Conservation (phyloP, 768 basidiomycete genomes). For the Pleurotus salmoneostramineus region DNA sequence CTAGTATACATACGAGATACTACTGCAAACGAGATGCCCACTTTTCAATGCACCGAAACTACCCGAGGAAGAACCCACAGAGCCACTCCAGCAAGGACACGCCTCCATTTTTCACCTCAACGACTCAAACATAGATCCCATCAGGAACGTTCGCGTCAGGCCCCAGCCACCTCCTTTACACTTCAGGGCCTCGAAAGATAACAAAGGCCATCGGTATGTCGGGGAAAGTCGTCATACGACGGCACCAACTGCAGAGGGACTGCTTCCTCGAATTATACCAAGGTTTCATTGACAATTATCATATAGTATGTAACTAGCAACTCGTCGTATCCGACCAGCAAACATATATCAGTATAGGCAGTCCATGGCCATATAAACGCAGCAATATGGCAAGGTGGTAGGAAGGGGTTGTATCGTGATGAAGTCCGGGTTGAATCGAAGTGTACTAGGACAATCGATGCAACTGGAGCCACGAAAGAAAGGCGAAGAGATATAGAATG, state of each 20-base stretch:
- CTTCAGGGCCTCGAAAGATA: too few species aligned
- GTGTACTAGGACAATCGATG: background rate
- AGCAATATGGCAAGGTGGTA: background rate
- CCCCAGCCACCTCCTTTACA: too few species aligned
- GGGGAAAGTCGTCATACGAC: too few species aligned
- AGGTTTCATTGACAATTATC: background rate
- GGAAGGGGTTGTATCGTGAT: background rate
- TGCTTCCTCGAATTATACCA: background rate
- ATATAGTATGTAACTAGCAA: constrained; percentile 1
- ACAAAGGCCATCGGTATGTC: too few species aligned
- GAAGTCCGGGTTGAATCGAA: background rate
- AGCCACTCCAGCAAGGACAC: too few species aligned
- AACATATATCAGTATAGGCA: background rate
- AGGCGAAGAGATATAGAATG: background rate
- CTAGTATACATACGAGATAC: too few species aligned
- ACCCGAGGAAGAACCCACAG: too few species aligned
- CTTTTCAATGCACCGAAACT: too few species aligned
- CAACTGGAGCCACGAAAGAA: background rate
- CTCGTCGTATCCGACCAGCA: constrained; percentile 1
- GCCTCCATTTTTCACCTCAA: too few species aligned
- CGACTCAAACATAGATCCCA: too few species aligned
- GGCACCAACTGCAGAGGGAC: background rate
- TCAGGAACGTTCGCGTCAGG: too few species aligned
- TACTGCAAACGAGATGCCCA: too few species aligned
- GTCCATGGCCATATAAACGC: background rate